A percentile compares a stretch with the other conserved stretches of the same genome.
Conservation (phyloP, 2,329 filamentous ascomycete species). For the Cladorrhinum sp. region DNA sequence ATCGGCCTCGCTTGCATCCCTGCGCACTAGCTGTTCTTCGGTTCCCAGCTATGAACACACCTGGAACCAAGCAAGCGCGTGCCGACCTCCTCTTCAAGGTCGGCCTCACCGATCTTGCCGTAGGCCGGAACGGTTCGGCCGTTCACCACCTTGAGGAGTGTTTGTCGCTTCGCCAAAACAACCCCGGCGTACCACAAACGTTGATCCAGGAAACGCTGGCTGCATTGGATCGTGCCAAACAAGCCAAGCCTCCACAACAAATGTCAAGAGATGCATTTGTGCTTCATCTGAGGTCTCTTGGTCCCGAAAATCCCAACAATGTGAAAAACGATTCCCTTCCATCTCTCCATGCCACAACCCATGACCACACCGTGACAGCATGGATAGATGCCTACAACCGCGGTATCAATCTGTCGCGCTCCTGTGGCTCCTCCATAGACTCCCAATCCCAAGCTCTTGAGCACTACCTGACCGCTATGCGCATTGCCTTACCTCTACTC, state of each 20-base stretch:
- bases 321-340: too few relatives aligned
- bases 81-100: neutral
- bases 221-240: neutral
- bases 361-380: neutral
- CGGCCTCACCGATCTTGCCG: neutral
- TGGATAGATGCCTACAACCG: neutral
- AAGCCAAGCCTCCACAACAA: neutral
- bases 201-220: neutral
- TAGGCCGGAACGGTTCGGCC: neutral
- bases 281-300: too few relatives aligned
- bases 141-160: neutral
- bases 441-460: neutral
- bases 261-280: too few relatives aligned
- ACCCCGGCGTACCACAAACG: neutral
- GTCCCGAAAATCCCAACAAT: too few relatives aligned
- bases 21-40: neutral
- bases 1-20: neutral
- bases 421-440: neutral
- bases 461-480: neutral
- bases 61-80: neutral
- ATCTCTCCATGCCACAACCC: too few relatives aligned
- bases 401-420: neutral
- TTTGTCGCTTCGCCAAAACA: neutral
- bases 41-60: neutral
- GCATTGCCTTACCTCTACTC: neutral